Conservation (phyloP, 2,329 filamentous ascomycete species). For the Endothia cerciana region DNA sequence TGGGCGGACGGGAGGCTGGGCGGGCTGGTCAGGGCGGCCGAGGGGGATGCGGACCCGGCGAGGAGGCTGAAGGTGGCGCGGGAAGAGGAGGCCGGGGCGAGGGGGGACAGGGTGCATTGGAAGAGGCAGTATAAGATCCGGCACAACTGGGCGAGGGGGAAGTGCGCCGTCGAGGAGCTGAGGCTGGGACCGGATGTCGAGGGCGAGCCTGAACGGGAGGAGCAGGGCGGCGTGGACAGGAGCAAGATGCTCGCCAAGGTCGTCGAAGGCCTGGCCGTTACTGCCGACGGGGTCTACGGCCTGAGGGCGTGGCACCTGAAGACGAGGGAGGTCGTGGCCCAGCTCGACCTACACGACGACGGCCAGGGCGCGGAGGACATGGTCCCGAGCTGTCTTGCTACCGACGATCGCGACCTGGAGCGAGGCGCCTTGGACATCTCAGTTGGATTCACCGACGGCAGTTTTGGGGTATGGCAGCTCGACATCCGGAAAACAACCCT, state of each 20-base stretch:
- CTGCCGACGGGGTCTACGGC: slow-evolving; percentile 70
- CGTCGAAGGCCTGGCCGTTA: slow-evolving; percentile 76
- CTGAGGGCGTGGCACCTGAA: slow-evolving; percentile 80
- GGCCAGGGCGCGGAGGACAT: slow-evolving; percentile 19
- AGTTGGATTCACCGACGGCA: slow-evolving; percentile 73
- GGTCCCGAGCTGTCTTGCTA: slow-evolving; percentile 64
- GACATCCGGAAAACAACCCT: slow-evolving; percentile 50
- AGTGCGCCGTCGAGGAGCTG: slow-evolving; percentile 79
- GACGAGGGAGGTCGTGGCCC: slow-evolving; percentile 63
- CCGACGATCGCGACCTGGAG: slow-evolving; percentile 57
- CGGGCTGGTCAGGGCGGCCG: slow-evolving; percentile 39
- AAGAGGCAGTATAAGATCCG: slow-evolving; percentile 85
- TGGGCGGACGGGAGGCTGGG: slow-evolving; percentile 52
- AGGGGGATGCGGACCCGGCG: neutral
- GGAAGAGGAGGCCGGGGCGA: slow-evolving; percentile 48
- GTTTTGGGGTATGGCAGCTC: slow-evolving; percentile 71
- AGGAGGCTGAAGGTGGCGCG: slow-evolving; percentile 34
- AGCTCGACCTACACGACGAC: slow-evolving; percentile 39
- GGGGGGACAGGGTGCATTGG: slow-evolving; percentile 65
- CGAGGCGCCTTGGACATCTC: slow-evolving; percentile 60
- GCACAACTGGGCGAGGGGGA: slow-evolving; percentile 88
- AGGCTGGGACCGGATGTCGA: slow-evolving; percentile 40
- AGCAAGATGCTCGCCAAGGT: slow-evolving; percentile 76
- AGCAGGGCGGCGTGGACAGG: slow-evolving; percentile 26
- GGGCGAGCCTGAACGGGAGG: neutral